Evolutionary conservation across 768 basidiomycete species (phyloP).

Genomic region (Trametes cinnabarina): DNA sequence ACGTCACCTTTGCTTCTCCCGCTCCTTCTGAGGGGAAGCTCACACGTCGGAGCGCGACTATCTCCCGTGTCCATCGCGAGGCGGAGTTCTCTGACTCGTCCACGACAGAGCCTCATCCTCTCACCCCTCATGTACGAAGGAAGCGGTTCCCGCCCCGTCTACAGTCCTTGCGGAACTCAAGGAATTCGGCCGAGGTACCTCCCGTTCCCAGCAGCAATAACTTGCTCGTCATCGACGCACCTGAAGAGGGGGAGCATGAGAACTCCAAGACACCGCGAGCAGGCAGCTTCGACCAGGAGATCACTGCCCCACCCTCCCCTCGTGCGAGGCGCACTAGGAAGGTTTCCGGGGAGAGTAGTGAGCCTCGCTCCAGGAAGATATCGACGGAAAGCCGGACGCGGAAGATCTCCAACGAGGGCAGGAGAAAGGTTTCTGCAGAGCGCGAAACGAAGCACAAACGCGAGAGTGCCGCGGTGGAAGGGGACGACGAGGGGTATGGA

Average conservation of each 20-base stretch:
- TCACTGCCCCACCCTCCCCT: conserved; percentile 25
- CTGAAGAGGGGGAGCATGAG: conserved; percentile 45
- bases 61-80: conserved; percentile 22
- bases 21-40: conserved; percentile 6
- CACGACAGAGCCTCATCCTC: conserved; percentile 34
- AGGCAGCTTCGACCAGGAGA: conserved; percentile 42
- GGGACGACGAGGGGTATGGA: conserved; percentile 74
- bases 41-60: conserved; percentile 9
- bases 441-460: conserved; percentile 38
- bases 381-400: conserved; percentile 28
- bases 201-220: conserved; percentile 39
- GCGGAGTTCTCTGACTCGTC: conserved; percentile 55
- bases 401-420: conserved; percentile 21
- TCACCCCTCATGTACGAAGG: conserved; percentile 47
- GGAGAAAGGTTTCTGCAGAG: conserved; percentile 47
- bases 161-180: conserved; percentile 40
- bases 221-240: conserved; percentile 49
- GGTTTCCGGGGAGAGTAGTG: conserved; percentile 35
- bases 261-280: conserved; percentile 55
- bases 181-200: conserved; percentile 16
- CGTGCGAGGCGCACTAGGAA: conserved; percentile 38
- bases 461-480: conserved; percentile 71
- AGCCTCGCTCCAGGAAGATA: conserved; percentile 30
- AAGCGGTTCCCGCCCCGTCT: conserved; percentile 50
- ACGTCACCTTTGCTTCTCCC: conserved; percentile 27